phyloP scores from a whole-genome alignment of 352 stramenopile genomes.

The Globisporangium lucens region DNA sequence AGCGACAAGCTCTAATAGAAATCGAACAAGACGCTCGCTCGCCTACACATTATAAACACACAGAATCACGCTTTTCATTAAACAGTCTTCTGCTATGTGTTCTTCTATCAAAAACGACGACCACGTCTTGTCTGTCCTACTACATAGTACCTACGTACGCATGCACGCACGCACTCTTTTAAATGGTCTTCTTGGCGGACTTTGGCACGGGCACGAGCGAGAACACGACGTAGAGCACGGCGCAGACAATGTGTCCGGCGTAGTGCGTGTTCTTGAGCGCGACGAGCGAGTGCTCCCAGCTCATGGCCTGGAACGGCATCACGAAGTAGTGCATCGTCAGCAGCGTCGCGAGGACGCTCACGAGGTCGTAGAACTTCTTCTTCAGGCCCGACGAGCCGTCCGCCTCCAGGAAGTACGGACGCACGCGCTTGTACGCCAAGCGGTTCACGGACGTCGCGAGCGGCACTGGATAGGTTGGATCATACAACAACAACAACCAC shows the following conservation, averaged over 20 bases:
- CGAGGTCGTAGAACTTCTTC: slow-evolving; percentile 65
- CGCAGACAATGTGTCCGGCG: slow-evolving; percentile 57
- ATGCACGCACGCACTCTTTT: slow-evolving; percentile 9
- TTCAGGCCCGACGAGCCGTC: slow-evolving; percentile 44
- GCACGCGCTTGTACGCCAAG: slow-evolving; percentile 58
- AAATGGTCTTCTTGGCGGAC: slow-evolving; percentile 53
- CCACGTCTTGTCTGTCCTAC: neutral
- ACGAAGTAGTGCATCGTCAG: slow-evolving; percentile 69
- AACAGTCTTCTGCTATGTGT: neutral
- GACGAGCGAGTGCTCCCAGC: slow-evolving; percentile 59
- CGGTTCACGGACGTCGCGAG: slow-evolving; percentile 68
- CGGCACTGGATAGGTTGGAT: slow-evolving; percentile 29
- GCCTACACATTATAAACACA: neutral
- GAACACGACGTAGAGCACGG: slow-evolving; percentile 68
- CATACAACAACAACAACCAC: neutral
- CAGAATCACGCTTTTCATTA: neutral
- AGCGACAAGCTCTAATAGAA: slow-evolving; percentile 34
- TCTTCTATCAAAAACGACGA: slow-evolving; percentile 4
- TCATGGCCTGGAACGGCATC: slow-evolving; percentile 73
- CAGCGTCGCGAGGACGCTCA: slow-evolving; percentile 43
- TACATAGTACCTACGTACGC: no score
- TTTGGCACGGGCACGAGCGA: slow-evolving; percentile 58
- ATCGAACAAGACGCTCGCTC: no score
- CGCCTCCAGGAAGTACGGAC: slow-evolving; percentile 58
- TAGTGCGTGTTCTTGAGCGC: slow-evolving; percentile 72